These are phyloP conservation scores for Fomitopsis betulina DNA, from an alignment of 1,284 basidiomycete genomes.

Conservation along the genomic window DNA sequence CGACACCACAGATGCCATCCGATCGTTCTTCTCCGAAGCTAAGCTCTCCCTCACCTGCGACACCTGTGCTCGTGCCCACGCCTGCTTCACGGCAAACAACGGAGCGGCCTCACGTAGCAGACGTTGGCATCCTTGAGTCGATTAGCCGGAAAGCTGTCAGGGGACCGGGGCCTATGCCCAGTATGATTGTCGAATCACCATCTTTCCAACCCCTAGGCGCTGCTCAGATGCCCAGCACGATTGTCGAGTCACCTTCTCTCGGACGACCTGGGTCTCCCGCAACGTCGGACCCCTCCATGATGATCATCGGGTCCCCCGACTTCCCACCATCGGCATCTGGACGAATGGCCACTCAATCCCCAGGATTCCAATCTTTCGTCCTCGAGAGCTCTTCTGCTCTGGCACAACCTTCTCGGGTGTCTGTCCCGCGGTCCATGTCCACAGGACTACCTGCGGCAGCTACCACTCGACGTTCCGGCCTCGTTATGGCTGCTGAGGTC, in stretches of 20 bases:
- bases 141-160: neutral
- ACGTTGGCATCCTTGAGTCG: neutral
- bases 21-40: slow-evolving; percentile 31
- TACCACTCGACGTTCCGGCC: slow-evolving; percentile 30
- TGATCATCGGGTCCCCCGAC: slow-evolving; percentile 35
- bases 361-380: slow-evolving; percentile 4
- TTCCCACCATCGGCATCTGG: slow-evolving; percentile 19
- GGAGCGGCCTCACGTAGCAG: neutral
- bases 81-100: slow-evolving; percentile 8
- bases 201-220: neutral
- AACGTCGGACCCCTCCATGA: slow-evolving; percentile 9
- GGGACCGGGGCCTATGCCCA: slow-evolving; percentile 11
- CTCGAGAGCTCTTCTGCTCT: slow-evolving; percentile 14
- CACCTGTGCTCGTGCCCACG: slow-evolving; percentile 15
- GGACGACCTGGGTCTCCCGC: slow-evolving; percentile 1
- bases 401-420: neutral
- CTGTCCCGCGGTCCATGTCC: neutral
- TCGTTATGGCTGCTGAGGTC: slow-evolving; percentile 36
- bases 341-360: slow-evolving; percentile 7
- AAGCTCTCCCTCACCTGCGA: slow-evolving; percentile 14
- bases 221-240: slow-evolving; percentile 12
- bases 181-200: slow-evolving; percentile 22
- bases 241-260: slow-evolving; percentile 24
- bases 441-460: neutral
- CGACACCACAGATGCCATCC: slow-evolving; percentile 24